These are phyloP conservation scores for Acorus calamus DNA, from an alignment of 106 monocot genomes.

Conservation along the genomic window DNA sequence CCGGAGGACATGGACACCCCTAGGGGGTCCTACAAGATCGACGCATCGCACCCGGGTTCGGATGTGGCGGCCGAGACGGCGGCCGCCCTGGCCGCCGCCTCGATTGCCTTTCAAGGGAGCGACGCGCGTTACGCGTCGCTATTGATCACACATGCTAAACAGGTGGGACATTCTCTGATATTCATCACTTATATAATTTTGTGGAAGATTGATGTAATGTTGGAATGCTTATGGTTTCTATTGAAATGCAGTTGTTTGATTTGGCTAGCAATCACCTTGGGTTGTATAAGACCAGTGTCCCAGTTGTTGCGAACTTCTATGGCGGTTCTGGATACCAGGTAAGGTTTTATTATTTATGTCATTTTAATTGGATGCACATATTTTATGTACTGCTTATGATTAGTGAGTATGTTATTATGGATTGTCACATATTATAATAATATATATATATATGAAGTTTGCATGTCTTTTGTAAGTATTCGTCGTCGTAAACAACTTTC, in stretches of 20 bases:
- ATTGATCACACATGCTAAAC: constrained; percentile 13
- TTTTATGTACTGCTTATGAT: too few species aligned
- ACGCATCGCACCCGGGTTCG: constrained; percentile 28
- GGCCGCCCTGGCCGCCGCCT: constrained; percentile 52
- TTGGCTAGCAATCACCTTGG: constrained; percentile 42
- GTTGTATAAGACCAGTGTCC: constrained; percentile 40
- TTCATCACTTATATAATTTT: background rate
- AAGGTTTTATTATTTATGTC: background rate
- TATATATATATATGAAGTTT: too few species aligned
- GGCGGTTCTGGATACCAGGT: constrained; percentile 58
- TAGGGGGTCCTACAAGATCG: constrained; percentile 25
- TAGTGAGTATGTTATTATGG: too few species aligned
- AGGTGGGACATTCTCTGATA: background rate
- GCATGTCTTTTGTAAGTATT: too few species aligned
- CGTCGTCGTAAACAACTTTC: too few species aligned
- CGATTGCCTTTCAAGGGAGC: constrained; percentile 24
- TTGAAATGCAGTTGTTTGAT: constrained; percentile 38
- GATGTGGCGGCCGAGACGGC: constrained; percentile 60
- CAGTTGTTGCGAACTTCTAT: constrained; percentile 35
- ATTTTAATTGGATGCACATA: too few species aligned
- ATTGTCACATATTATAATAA: too few species aligned
- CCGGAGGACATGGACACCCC: constrained; percentile 80
- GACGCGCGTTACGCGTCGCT: constrained; percentile 21
- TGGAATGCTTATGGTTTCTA: background rate
- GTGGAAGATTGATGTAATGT: background rate